Conservation (phyloP, 192 early-diverging fungal genomes). For the Mortierella hygrophila region DNA sequence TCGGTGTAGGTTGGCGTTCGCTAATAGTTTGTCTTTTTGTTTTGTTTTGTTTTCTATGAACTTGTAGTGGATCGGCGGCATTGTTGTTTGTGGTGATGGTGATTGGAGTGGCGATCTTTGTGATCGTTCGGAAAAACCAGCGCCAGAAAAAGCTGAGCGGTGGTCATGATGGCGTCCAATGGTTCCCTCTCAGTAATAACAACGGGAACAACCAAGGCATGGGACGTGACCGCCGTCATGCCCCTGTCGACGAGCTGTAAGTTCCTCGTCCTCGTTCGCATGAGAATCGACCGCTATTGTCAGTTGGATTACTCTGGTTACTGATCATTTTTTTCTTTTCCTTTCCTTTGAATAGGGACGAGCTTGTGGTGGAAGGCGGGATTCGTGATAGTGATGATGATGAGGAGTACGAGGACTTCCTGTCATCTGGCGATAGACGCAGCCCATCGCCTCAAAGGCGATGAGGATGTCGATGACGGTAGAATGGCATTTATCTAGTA, state of each 20-base stretch:
- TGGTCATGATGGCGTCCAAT: conserved; percentile 29
- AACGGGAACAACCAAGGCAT: not conserved
- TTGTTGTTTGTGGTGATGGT: conserved; percentile 38
- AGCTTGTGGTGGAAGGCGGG: conserved; percentile 61
- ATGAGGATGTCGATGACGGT: not conserved
- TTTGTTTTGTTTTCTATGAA: conserved; percentile 8
- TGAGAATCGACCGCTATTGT: not conserved
- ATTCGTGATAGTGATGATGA: conserved; percentile 55
- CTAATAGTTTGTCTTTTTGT: not conserved
- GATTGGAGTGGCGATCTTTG: conserved; percentile 37
- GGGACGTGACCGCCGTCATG: conserved; percentile 20
- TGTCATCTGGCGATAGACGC: not conserved
- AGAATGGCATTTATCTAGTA: not conserved
- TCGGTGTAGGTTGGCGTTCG: not conserved
- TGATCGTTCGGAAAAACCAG: conserved; percentile 34
- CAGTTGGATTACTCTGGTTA: not conserved
- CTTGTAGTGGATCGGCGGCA: conserved; percentile 45
- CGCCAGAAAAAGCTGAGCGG: conserved; percentile 28
- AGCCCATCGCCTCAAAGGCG: not conserved
- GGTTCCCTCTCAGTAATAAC: conserved; percentile 33
- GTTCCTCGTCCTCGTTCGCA: not conserved
- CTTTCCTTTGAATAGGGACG: conserved; percentile 53
- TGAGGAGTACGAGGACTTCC: conserved; percentile 22
- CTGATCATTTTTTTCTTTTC: not conserved
- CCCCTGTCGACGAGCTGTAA: conserved; percentile 50